Evolutionary conservation across 768 basidiomycete species (phyloP).

Genomic region (Agaricus sinodeliciosus): DNA sequence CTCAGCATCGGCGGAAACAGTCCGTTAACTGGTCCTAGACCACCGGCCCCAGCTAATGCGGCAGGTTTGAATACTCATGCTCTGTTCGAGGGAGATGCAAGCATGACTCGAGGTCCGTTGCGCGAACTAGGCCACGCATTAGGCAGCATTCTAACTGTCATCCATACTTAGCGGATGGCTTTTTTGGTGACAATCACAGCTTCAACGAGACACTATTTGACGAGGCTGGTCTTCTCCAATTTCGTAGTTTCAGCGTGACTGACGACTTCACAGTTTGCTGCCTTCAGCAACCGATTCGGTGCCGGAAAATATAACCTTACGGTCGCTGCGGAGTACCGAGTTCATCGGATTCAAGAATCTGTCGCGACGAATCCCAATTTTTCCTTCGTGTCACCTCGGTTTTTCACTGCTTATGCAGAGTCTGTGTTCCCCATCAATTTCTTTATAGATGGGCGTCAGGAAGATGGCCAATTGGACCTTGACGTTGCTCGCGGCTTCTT

Average conservation of each 20-base stretch:
- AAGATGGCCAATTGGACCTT: slow-evolving; percentile 9
- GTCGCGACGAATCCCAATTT: slow-evolving; percentile 17
- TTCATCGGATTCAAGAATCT: slow-evolving; percentile 16
- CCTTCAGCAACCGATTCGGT: slow-evolving; percentile 16
- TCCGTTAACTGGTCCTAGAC: slow-evolving; percentile 12
- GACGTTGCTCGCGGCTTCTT: slow-evolving; percentile 15
- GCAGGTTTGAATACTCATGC: slow-evolving; percentile 16
- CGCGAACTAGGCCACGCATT: too few relatives aligned
- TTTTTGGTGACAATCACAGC: slow-evolving; percentile 17
- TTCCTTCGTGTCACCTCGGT: slow-evolving; percentile 15
- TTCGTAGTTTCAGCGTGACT: neutral
- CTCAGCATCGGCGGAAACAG: slow-evolving; percentile 15
- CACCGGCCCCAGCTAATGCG: slow-evolving; percentile 15
- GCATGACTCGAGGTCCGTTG: slow-evolving; percentile 11
- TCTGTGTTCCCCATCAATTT: slow-evolving; percentile 14
- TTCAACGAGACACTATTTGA: slow-evolving; percentile 17
- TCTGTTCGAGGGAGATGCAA: slow-evolving; percentile 13
- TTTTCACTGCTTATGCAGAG: slow-evolving; percentile 16
- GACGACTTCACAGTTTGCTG: slow-evolving; percentile 7
- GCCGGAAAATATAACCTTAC: slow-evolving; percentile 18
- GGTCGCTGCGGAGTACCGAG: slow-evolving; percentile 14
- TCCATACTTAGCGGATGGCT: slow-evolving; percentile 10
- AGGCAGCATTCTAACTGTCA: neutral
- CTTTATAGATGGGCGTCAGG: slow-evolving; percentile 16
- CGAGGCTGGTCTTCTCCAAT: slow-evolving; percentile 6